Base-by-base conservation (phyloP, 2,329 filamentous ascomycete species). In the Diplodia corticola region DNA sequence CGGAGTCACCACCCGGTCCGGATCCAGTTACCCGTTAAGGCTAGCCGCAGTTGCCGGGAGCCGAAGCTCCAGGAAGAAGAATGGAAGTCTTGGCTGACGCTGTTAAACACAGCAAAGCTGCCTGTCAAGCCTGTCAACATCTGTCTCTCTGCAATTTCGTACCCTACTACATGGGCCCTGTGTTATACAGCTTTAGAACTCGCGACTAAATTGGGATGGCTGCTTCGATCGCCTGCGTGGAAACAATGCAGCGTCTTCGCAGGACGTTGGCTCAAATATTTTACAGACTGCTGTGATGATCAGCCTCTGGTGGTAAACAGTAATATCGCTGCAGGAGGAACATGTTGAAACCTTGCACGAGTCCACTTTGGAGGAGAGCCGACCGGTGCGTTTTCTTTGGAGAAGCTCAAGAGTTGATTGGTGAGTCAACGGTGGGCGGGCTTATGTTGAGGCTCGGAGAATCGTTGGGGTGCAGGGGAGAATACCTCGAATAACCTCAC, bases 1-100 rank as follows among this genome's bases (percentile, higher is more conserved):
- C 57, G 44, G 57, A 61, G 57, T 49, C 57, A 30, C n/a, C 33
- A 46, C 40, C 30, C 26, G n/a, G 26, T 35, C 57, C 44, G 57
- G 57, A 61, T 61, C 40, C 44, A 49, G 5, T 61, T 61, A 28
- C 57, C 44, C 7, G 9, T 61, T 61, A 10, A 24, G 57, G 57
- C 20, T 61, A 61, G 57, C 57, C 50, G 57, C 57, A 15, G 57
- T 44, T 49, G 44, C 35, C 40, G 57, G 44, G 40, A 9, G 20
- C 57, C 37, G 57, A 61, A 55, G n/a, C n/a, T 61, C 28, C 17
- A 30, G 26, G 35, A 12, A 30, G 55, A 46, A 20, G 26, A 59
- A n/a, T n/a, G n/a, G n/a, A 40, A 59, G 40, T 26, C 44, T 61
- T 37, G 28, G 57, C 57, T 61, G 35, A 44, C 37, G 40, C 17